A percentile compares a stretch with the other conserved stretches of the same genome.
Evolutionary conservation across 1,284 basidiomycete genomes (phyloP).

Genomic region (Ceratobasidium sp.): DNA sequence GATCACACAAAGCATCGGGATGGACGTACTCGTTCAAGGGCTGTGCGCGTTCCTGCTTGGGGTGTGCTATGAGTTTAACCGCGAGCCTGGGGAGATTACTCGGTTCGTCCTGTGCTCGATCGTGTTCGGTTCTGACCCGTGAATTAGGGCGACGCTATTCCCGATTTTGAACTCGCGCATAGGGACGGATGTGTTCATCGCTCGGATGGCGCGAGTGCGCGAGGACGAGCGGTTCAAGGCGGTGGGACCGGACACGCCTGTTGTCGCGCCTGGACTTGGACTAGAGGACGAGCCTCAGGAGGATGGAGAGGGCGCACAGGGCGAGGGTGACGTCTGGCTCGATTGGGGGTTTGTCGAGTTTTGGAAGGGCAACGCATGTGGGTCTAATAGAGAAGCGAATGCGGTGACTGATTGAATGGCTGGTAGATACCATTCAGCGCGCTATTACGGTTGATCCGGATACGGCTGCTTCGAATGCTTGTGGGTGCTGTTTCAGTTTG

Average conservation of each 20-base stretch:
- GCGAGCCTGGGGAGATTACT: conserved; percentile 90
- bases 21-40: conserved; percentile 87
- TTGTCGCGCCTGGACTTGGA: conserved; percentile 44
- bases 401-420: neutral
- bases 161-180: conserved; percentile 82
- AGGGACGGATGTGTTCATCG: conserved; percentile 87
- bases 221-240: conserved; percentile 92
- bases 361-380: conserved; percentile 96
- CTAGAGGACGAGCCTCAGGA: conserved; percentile 45
- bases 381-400: conserved; percentile 47
- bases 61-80: conserved; percentile 93
- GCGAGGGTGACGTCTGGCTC: conserved; percentile 93
- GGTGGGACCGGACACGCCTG: conserved; percentile 75
- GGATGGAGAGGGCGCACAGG: conserved; percentile 50
- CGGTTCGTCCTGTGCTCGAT: conserved; percentile 57
- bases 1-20: conserved; percentile 87
- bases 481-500: conserved; percentile 44
- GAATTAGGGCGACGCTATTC: conserved; percentile 73
- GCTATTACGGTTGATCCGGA: conserved; percentile 58
- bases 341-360: conserved; percentile 99
- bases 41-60: conserved; percentile 92
- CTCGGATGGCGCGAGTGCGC: conserved; percentile 83
- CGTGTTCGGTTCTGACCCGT: neutral
- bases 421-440: conserved; percentile 57
- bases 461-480: conserved; percentile 48